phyloP scores from a whole-genome alignment of 192 early-diverging fungal species.

The Podila horticola region DNA sequence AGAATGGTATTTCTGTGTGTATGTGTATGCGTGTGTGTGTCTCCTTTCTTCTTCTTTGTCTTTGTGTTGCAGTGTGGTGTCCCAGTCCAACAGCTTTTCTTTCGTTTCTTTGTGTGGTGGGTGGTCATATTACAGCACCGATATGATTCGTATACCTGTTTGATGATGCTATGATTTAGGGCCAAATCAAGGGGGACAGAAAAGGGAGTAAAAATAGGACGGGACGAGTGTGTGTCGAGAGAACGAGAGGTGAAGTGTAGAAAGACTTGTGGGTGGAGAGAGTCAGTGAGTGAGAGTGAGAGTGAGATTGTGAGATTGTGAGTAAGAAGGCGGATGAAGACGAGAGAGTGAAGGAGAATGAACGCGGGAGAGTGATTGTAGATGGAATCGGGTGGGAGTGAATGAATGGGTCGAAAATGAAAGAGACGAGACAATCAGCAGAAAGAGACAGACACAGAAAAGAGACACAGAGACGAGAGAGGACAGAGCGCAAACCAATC shows the following conservation, averaged over 20 bases:
- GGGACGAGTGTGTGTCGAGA: neutral
- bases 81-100: no score
- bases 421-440: neutral
- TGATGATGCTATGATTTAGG: neutral
- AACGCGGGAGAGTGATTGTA: neutral
- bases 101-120: no score
- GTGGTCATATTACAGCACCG: no score
- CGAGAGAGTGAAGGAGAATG: neutral
- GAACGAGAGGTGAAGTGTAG: neutral
- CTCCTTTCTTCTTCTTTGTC: no score
- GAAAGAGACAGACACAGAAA: neutral
- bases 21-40: no score
- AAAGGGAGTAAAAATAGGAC: neutral
- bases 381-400: neutral
- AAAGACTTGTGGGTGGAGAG: no score
- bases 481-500: slow-evolving; percentile 3
- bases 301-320: slow-evolving; percentile 4
- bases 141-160: neutral
- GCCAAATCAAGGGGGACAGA: neutral
- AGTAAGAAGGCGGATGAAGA: neutral
- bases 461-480: neutral
- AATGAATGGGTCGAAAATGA: neutral
- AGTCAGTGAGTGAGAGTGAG: neutral
- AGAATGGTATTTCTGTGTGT: no score
- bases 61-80: no score